Percentiles rank a stretch among this genome's conserved stretches.
phyloP scores from a whole-genome alignment of 768 basidiomycete genomes.

The Phallus indusiatus region DNA sequence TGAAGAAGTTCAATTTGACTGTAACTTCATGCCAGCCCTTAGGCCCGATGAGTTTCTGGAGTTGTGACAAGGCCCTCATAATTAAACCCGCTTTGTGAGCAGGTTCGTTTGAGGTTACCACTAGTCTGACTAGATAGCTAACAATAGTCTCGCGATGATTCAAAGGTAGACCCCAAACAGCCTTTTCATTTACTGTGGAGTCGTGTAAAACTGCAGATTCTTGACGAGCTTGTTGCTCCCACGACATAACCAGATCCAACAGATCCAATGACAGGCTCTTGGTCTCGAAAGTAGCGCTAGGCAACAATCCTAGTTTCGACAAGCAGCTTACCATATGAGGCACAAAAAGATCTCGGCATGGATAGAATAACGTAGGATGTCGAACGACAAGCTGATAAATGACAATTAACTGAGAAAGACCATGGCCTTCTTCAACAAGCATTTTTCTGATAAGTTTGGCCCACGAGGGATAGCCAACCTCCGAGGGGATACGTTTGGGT shows the following conservation, averaged over 20 bases:
- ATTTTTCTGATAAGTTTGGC: slow-evolving; percentile 77
- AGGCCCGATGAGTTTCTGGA: slow-evolving; percentile 73
- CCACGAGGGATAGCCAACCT: slow-evolving; percentile 67
- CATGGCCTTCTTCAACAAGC: slow-evolving; percentile 78
- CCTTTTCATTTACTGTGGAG: slow-evolving; percentile 7
- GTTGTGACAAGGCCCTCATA: slow-evolving; percentile 52
- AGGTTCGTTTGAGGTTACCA: slow-evolving; percentile 58
- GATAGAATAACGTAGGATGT: slow-evolving; percentile 85
- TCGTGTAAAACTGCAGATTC: slow-evolving; percentile 4
- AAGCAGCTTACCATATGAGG: slow-evolving; percentile 90
- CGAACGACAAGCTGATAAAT: slow-evolving; percentile 92
- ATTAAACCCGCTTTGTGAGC: slow-evolving; percentile 35
- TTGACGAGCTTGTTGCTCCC: slow-evolving; percentile 66
- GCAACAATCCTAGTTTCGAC: slow-evolving; percentile 75
- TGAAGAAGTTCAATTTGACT: slow-evolving; percentile 86
- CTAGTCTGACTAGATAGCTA: slow-evolving; percentile 89
- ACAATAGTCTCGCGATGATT: slow-evolving; percentile 84
- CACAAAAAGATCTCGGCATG: slow-evolving; percentile 85
- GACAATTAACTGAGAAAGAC: slow-evolving; percentile 55
- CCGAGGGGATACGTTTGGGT: slow-evolving; percentile 45
- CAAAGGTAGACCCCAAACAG: slow-evolving; percentile 65
- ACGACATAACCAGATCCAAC: slow-evolving; percentile 83
- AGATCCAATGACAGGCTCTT: slow-evolving; percentile 85
- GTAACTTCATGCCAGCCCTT: slow-evolving; percentile 87
- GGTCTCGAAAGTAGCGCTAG: slow-evolving; percentile 64